Conservation (phyloP, 768 basidiomycete genomes). For the Russula dissimulans region DNA sequence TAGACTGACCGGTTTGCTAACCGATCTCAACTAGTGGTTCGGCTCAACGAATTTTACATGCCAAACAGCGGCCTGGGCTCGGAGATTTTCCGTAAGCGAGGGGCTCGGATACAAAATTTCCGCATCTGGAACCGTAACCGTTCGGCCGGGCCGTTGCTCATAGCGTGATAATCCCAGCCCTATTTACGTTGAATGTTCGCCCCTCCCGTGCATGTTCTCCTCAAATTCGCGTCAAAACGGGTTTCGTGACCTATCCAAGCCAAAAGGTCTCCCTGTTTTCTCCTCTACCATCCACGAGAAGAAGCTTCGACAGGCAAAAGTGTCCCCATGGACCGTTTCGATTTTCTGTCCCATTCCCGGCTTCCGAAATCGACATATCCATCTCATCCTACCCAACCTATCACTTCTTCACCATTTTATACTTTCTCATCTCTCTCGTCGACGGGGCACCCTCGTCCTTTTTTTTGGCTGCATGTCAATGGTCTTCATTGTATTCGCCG, state of each 20-base stretch:
- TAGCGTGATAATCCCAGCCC: no score
- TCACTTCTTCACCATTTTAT: slow-evolving; percentile 48
- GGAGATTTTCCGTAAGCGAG: not conserved
- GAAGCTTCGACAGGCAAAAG: slow-evolving; percentile 38
- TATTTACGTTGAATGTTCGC: not conserved
- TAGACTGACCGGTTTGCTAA: no score
- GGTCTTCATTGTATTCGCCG: slow-evolving; percentile 48
- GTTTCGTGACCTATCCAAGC: slow-evolving; percentile 34
- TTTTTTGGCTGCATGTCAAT: slow-evolving; percentile 37
- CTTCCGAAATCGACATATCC: slow-evolving; percentile 44
- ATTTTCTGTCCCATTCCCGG: slow-evolving; percentile 55
- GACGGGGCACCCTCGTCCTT: slow-evolving; percentile 46
- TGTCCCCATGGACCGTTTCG: slow-evolving; percentile 48
- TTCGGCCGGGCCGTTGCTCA: no score
- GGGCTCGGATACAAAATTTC: no score
- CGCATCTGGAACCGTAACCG: no score
- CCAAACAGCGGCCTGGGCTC: no score
- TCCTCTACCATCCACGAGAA: slow-evolving; percentile 62
- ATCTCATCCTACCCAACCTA: slow-evolving; percentile 53
- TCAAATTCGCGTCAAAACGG: slow-evolving; percentile 39
- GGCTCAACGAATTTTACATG: no score
- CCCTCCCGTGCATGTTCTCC: slow-evolving; percentile 33
- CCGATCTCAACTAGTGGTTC: no score
- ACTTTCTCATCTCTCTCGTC: slow-evolving; percentile 48
- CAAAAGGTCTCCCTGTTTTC: slow-evolving; percentile 38